Conservation (phyloP, 2,329 filamentous ascomycete genomes). For the Penicillium olsonii region DNA sequence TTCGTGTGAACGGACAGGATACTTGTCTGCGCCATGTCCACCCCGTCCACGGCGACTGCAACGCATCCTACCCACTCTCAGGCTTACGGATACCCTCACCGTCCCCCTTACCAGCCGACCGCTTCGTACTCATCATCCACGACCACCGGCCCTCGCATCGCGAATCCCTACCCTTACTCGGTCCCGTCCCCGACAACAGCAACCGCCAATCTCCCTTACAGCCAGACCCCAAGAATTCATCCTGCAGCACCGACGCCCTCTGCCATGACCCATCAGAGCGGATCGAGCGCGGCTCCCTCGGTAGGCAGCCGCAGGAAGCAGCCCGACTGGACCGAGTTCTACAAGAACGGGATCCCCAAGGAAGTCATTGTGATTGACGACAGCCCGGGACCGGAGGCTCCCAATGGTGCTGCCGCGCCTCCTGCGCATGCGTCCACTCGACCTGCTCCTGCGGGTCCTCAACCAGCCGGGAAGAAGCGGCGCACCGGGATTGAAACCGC, state of each 20-base stretch:
- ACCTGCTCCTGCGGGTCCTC: conserved; percentile 32
- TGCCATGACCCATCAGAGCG: conserved; percentile 41
- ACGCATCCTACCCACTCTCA: conserved; percentile 70
- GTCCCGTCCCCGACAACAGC: conserved; percentile 36
- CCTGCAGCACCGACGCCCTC: conserved; percentile 40
- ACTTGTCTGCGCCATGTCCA: conserved; percentile 65
- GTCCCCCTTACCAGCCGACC: conserved; percentile 56
- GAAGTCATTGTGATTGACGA: conserved; percentile 82
- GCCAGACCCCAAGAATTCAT: conserved; percentile 38
- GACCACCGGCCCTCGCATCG: conserved; percentile 42
- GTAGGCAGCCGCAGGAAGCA: conserved; percentile 50
- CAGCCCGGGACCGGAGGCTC: conserved; percentile 55
- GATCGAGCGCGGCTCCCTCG: conserved; percentile 41
- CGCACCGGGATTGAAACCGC: conserved; percentile 63
- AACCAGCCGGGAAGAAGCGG: conserved; percentile 67
- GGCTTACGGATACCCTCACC: conserved; percentile 63
- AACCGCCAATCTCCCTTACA: conserved; percentile 34
- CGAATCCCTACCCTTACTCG: conserved; percentile 46
- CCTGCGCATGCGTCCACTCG: conserved; percentile 23
- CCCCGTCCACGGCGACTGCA: conserved; percentile 74
- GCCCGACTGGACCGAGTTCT: conserved; percentile 78
- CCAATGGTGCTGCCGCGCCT: conserved; percentile 25
- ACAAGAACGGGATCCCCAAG: conserved; percentile 78
- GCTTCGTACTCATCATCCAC: conserved; percentile 54
- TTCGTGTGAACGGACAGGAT: conserved; percentile 34